Evolutionary conservation across 768 basidiomycete genomes (phyloP).

Genomic region (Tricholoma flavovirens): DNA sequence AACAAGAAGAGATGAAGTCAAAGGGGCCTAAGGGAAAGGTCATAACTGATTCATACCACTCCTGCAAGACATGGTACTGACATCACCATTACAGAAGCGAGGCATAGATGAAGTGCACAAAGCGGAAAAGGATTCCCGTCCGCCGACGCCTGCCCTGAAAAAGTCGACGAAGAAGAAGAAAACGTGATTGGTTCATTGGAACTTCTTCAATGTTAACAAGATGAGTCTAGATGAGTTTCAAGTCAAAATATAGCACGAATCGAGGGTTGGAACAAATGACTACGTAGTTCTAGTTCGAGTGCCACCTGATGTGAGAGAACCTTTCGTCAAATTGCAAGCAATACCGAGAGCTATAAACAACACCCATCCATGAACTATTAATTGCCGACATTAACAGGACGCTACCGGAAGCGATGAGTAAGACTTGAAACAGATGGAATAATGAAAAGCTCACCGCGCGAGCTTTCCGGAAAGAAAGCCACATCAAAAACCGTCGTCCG

Average conservation of each 20-base stretch:
- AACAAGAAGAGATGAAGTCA: slow-evolving; percentile 61
- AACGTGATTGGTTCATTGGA: slow-evolving; percentile 25
- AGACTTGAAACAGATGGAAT: neutral
- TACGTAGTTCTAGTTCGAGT: too few relatives aligned
- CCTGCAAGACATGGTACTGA: neutral
- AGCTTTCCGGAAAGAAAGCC: slow-evolving; percentile 14
- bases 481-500: slow-evolving; percentile 12
- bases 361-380: neutral
- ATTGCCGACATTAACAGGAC: neutral
- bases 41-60: neutral
- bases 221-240: too few relatives aligned
- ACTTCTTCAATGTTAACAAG: too few relatives aligned
- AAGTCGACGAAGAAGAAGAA: slow-evolving; percentile 67
- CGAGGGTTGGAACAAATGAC: too few relatives aligned
- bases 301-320: neutral
- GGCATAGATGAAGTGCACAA: slow-evolving; percentile 62
- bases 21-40: slow-evolving; percentile 67
- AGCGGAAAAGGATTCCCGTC: slow-evolving; percentile 49
- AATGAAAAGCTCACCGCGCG: slow-evolving; percentile 9
- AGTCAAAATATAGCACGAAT: too few relatives aligned
- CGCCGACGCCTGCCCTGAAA: slow-evolving; percentile 59
- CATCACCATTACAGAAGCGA: slow-evolving; percentile 47
- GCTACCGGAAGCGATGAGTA: neutral
- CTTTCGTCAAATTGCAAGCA: neutral
- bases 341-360: neutral